phyloP scores from a whole-genome alignment of 208 protist species.

The Leishmania amazonensis region DNA sequence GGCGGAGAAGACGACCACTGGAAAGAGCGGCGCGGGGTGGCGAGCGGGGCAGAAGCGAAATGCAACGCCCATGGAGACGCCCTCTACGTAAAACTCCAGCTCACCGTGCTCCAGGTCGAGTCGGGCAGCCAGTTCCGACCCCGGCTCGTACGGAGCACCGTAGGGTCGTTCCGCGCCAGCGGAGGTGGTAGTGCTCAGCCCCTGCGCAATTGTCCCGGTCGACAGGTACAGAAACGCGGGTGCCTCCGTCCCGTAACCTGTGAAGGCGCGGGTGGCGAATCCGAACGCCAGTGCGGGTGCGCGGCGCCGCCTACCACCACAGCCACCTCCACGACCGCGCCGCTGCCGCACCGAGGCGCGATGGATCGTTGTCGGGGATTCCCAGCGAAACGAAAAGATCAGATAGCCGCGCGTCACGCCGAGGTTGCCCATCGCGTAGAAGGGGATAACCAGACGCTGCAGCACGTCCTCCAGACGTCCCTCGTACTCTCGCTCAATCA shows the following conservation, averaged over 20 bases:
- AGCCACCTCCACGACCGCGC: background rate
- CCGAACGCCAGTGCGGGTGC: conserved; percentile 33
- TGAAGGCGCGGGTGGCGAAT: conserved; percentile 30
- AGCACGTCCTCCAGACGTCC: conserved; percentile 8
- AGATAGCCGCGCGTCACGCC: conserved; percentile 41
- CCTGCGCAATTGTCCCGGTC: conserved; percentile 41
- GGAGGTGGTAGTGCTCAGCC: background rate
- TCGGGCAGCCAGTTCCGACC: conserved; percentile 49
- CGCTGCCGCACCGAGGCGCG: background rate
- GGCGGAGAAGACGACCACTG: conserved; percentile 48
- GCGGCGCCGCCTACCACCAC: conserved; percentile 10
- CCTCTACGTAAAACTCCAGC: conserved; percentile 64
- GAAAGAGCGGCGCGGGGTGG: conserved; percentile 58
- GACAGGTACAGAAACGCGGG: conserved; percentile 52
- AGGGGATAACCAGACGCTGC: conserved; percentile 42
- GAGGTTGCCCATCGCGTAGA: conserved; percentile 53
- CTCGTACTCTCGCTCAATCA: conserved; percentile 37
- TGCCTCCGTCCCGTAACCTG: conserved; percentile 27
- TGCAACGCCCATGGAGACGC: conserved; percentile 45
- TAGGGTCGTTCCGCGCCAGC: conserved; percentile 35
- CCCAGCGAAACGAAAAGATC: conserved; percentile 36
- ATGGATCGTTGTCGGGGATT: background rate
- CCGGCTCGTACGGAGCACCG: conserved; percentile 41
- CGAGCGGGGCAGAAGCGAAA: conserved; percentile 52
- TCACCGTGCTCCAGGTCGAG: conserved; percentile 42